Conservation (phyloP, 495 filamentous ascomycete genomes). For the Penicillium steckii region DNA sequence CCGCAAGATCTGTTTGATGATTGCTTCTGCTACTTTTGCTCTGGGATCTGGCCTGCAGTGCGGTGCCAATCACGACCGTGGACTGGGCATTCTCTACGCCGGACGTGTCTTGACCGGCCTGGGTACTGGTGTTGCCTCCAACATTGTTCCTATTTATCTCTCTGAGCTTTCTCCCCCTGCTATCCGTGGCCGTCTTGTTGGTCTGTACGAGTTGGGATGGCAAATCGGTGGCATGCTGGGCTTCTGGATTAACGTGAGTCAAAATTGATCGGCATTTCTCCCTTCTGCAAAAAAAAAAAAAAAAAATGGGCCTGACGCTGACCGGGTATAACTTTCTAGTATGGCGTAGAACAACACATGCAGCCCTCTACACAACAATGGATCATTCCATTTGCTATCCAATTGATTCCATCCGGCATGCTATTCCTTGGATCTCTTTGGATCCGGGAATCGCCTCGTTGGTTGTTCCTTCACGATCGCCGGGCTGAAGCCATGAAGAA, state of each 20-base stretch:
- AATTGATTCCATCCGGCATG: conserved; percentile 52
- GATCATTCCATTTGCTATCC: conserved; percentile 57
- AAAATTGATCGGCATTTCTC: conserved; percentile 1
- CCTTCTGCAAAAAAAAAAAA: background rate
- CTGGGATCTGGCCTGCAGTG: conserved; percentile 65
- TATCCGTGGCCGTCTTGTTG: conserved; percentile 76
- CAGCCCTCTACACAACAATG: conserved; percentile 45
- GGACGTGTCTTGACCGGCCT: conserved; percentile 74
- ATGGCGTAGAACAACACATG: conserved; percentile 38
- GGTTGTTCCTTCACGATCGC: conserved; percentile 49
- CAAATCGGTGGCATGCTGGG: conserved; percentile 73
- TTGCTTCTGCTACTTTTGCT: conserved; percentile 57
- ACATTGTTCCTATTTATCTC: conserved; percentile 77
- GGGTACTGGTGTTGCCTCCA: conserved; percentile 74
- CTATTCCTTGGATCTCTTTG: conserved; percentile 49
- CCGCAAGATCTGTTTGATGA: conserved; percentile 52
- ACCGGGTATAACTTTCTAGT: conserved; percentile 26
- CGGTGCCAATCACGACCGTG: conserved; percentile 54
- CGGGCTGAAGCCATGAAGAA: conserved; percentile 58
- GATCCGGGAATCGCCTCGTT: conserved; percentile 57
- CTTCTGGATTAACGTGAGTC: conserved; percentile 65
- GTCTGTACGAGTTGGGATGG: conserved; percentile 73
- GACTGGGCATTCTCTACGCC: conserved; percentile 62
- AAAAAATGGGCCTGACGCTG: conserved; percentile 5
- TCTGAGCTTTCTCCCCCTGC: conserved; percentile 78